These are phyloP conservation scores for Nelumbo lutea DNA, from an alignment of 164 flowering plant genomes.

Conservation along the genomic window DNA sequence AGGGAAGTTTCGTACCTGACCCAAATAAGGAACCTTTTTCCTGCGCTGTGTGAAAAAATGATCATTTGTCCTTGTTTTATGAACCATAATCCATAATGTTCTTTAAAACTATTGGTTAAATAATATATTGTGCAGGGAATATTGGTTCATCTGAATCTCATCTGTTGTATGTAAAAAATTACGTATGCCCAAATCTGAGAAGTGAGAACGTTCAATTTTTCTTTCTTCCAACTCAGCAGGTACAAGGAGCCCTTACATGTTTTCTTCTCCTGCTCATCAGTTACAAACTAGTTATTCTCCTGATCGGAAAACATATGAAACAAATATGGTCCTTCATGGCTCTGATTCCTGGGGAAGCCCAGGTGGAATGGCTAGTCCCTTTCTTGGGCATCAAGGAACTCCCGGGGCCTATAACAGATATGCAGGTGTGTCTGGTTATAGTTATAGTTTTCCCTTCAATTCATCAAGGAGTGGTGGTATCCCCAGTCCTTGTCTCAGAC, in stretches of 20 bases:
- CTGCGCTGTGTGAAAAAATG: background rate
- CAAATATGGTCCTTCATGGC: slow-evolving; percentile 10
- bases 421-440: slow-evolving; percentile 8
- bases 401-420: slow-evolving; percentile 22
- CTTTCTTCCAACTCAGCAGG: slow-evolving; percentile 15
- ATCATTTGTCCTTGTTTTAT: background rate
- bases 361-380: slow-evolving; percentile 14
- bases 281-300: slow-evolving; percentile 23
- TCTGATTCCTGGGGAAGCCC: slow-evolving; percentile 17
- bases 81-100: background rate
- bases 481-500: slow-evolving; percentile 20
- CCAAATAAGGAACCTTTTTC: background rate
- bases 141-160: background rate
- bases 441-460: slow-evolving; percentile 14
- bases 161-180: background rate
- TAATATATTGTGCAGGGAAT: background rate
- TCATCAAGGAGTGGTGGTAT: slow-evolving; percentile 19
- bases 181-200: background rate
- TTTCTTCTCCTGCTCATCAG: slow-evolving; percentile 18
- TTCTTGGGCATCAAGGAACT: slow-evolving; percentile 9
- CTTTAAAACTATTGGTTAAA: background rate
- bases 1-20: too few species aligned
- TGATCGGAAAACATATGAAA: slow-evolving; percentile 18
- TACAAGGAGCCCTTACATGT: slow-evolving; percentile 19
- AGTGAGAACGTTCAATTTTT: background rate